Conservation (phyloP, 2,329 filamentous ascomycete genomes). For the Penicillium sp. region DNA sequence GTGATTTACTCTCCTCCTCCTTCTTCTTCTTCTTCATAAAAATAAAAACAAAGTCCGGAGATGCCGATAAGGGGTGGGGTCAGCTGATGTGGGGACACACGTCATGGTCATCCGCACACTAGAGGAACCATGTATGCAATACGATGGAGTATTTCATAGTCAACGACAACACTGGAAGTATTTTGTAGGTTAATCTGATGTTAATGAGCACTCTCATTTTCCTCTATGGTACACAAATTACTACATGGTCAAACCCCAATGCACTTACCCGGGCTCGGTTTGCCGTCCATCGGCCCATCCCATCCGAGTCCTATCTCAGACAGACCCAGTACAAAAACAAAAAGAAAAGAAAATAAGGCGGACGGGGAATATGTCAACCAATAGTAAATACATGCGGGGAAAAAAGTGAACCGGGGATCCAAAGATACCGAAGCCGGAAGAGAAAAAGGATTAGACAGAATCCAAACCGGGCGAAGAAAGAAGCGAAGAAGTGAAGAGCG, state of each 20-base stretch:
- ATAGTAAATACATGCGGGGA: conserved; percentile 31
- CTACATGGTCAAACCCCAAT: conserved; percentile 17
- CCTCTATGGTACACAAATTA: conserved; percentile 30
- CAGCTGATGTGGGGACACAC: conserved; percentile 10
- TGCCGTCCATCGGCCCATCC: conserved; percentile 5
- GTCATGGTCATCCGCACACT: conserved; percentile 9
- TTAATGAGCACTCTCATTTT: conserved; percentile 20
- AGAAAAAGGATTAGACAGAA: conserved; percentile 16
- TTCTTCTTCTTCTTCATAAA: neutral
- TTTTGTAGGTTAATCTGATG: neutral
- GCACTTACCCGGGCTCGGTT: conserved; percentile 11
- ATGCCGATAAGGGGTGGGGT: conserved; percentile 9
- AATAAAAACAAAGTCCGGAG: neutral
- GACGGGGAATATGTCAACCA: conserved; percentile 23
- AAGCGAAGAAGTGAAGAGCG: conserved; percentile 14
- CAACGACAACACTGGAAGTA: neutral
- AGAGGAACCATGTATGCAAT: neutral
- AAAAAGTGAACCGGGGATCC: conserved; percentile 18
- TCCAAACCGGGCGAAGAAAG: conserved; percentile 14
- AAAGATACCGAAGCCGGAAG: conserved; percentile 14
- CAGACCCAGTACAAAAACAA: conserved; percentile 13
- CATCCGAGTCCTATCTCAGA: conserved; percentile 11
- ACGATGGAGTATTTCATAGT: neutral
- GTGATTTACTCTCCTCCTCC: too few relatives aligned
- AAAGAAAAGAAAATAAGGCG: conserved; percentile 15